Conservation (phyloP, 2,329 filamentous ascomycete genomes). For the Phyllosticta citriasiana region DNA sequence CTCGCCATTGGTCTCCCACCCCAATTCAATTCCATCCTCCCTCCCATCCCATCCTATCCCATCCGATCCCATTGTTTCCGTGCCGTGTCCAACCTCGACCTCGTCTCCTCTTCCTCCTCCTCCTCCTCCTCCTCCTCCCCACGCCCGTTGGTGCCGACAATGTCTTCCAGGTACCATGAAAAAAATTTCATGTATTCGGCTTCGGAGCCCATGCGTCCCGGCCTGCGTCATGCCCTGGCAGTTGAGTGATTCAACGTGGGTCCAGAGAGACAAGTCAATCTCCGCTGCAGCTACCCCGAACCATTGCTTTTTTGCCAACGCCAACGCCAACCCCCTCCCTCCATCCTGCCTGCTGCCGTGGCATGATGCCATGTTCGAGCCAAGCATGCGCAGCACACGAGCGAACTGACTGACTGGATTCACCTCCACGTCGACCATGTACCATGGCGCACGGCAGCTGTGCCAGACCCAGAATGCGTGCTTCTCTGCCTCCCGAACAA, state of each 20-base stretch:
- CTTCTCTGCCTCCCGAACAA: not conserved
- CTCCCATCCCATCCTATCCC: no score
- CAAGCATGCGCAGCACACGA: not conserved
- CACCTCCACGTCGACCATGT: not conserved
- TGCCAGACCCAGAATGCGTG: not conserved
- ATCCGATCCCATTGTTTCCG: not conserved
- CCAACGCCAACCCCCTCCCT: not conserved
- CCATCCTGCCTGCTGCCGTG: not conserved
- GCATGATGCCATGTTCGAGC: not conserved
- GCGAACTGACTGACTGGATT: not conserved
- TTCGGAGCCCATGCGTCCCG: not conserved
- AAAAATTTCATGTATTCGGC: not conserved
- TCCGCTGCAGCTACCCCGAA: not conserved
- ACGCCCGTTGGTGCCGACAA: not conserved
- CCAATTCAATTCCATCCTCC: not conserved
- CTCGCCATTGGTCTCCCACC: not conserved
- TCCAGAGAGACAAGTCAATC: not conserved
- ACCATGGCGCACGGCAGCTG: not conserved
- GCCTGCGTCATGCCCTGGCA: not conserved
- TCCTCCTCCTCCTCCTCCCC: no score
- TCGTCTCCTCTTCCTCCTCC: no score
- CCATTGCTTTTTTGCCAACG: not conserved
- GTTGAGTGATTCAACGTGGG: not conserved
- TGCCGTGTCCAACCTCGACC: not conserved
- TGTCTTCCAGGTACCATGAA: not conserved